Conservation (phyloP, 1,284 basidiomycete genomes). For the Leucoagaricus sp. region DNA sequence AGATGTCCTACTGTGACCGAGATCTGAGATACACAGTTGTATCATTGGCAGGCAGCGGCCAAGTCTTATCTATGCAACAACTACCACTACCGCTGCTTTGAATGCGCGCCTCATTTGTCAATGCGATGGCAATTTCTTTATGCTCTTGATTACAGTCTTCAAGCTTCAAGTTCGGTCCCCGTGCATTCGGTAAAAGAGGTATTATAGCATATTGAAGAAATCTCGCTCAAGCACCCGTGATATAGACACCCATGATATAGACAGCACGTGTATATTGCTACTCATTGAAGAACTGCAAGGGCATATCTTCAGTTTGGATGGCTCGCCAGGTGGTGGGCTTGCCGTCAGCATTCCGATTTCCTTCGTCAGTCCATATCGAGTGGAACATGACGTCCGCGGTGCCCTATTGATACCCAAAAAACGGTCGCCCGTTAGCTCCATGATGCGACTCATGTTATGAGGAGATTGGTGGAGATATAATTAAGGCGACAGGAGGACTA, state of each 20-base stretch:
- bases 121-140: too few species aligned
- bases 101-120: too few species aligned
- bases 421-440: slow-evolving; percentile 2
- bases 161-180: too few species aligned
- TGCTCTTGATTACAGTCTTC: too few species aligned
- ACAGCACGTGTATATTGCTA: slow-evolving; percentile 27
- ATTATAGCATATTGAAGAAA: too few species aligned
- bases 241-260: not conserved
- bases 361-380: slow-evolving; percentile 70
- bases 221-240: too few species aligned
- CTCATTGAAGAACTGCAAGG: slow-evolving; percentile 76
- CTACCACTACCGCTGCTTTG: too few species aligned
- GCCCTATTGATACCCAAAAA: slow-evolving; percentile 44
- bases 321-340: slow-evolving; percentile 62
- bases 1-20: too few species aligned
- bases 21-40: too few species aligned
- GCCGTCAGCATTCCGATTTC: slow-evolving; percentile 49
- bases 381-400: slow-evolving; percentile 67
- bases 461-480: not conserved
- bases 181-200: too few species aligned
- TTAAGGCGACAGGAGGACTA: slow-evolving; percentile 9
- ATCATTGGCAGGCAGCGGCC: too few species aligned
- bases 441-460: not conserved
- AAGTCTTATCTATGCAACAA: too few species aligned
- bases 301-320: slow-evolving; percentile 57